Evolutionary conservation across 768 basidiomycete genomes (phyloP).

Genomic region (Leccinum boreale): DNA sequence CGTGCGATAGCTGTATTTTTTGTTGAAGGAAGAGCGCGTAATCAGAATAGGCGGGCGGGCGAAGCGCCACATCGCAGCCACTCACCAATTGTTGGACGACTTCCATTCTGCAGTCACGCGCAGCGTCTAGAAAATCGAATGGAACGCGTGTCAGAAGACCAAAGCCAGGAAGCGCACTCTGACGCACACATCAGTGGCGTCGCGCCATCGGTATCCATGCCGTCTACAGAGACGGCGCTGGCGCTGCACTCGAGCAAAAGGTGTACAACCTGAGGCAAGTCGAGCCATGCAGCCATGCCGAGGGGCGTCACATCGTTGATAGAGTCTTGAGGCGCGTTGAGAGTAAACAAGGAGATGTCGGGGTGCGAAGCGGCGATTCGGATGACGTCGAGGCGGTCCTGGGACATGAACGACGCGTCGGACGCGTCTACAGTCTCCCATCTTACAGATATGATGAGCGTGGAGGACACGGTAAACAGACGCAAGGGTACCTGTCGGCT

Average conservation of each 20-base stretch:
- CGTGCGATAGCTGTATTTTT: slow-evolving; percentile 47
- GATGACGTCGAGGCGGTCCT: slow-evolving; percentile 54
- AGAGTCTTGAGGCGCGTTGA: slow-evolving; percentile 70
- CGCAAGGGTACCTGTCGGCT: slow-evolving; percentile 58
- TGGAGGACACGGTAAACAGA: background rate
- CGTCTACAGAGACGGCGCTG: slow-evolving; percentile 66
- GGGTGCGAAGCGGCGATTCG: slow-evolving; percentile 52
- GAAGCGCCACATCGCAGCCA: slow-evolving; percentile 33
- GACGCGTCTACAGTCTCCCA: slow-evolving; percentile 70
- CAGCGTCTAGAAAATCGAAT: slow-evolving; percentile 53
- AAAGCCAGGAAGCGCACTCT: background rate
- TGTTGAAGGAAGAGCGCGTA: background rate
- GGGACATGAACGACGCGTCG: slow-evolving; percentile 64
- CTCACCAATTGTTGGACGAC: slow-evolving; percentile 70
- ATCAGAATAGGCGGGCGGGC: slow-evolving; percentile 8
- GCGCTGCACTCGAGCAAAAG: slow-evolving; percentile 61
- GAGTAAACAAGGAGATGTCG: slow-evolving; percentile 60
- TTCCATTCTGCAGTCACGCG: slow-evolving; percentile 65
- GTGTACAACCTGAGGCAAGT: slow-evolving; percentile 56
- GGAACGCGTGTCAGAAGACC: background rate
- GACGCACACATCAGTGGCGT: slow-evolving; percentile 83
- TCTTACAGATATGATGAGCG: slow-evolving; percentile 32
- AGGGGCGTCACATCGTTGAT: slow-evolving; percentile 76
- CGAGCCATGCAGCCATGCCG: slow-evolving; percentile 77
- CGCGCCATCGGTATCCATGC: slow-evolving; percentile 69